These are phyloP conservation scores for Fomitopsis schrenkii DNA, from an alignment of 1,284 basidiomycete genomes.

Conservation along the genomic window DNA sequence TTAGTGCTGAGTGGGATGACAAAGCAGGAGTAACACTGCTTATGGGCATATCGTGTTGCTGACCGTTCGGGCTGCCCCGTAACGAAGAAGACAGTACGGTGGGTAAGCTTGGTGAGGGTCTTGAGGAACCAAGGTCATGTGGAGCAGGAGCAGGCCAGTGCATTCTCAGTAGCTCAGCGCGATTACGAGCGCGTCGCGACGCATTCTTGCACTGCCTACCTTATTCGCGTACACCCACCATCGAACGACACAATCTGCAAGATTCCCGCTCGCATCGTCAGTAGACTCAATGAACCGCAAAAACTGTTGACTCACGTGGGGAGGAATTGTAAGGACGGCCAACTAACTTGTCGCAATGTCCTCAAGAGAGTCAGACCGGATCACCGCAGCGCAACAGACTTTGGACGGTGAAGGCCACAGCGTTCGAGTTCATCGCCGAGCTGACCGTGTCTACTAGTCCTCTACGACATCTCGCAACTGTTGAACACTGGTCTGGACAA, in stretches of 20 bases:
- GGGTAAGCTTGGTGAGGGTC: background rate
- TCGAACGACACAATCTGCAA: background rate
- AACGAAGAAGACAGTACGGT: too few species aligned
- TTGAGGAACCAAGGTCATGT: background rate
- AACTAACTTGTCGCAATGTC: constrained; percentile 17
- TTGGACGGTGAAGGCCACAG: constrained; percentile 54
- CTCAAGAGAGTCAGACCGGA: constrained; percentile 54
- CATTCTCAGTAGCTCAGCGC: background rate
- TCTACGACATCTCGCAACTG: constrained; percentile 80
- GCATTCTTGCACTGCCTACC: background rate
- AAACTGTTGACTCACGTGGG: background rate
- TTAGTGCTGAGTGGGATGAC: background rate
- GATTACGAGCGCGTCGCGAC: background rate
- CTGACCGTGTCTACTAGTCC: constrained; percentile 38
- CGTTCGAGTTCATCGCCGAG: background rate
- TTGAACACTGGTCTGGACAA: constrained; percentile 80
- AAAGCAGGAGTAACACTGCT: background rate
- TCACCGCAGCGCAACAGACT: constrained; percentile 73
- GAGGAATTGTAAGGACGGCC: background rate
- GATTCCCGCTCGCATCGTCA: background rate
- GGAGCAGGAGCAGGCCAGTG: background rate
- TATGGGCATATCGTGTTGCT: background rate
- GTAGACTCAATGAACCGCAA: too few species aligned
- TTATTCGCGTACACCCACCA: background rate
- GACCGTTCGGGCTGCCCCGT: background rate